Evolutionary conservation across 225 moss, liverwort and hornwort genomes (phyloP).

Genomic region (Asterella californica): DNA sequence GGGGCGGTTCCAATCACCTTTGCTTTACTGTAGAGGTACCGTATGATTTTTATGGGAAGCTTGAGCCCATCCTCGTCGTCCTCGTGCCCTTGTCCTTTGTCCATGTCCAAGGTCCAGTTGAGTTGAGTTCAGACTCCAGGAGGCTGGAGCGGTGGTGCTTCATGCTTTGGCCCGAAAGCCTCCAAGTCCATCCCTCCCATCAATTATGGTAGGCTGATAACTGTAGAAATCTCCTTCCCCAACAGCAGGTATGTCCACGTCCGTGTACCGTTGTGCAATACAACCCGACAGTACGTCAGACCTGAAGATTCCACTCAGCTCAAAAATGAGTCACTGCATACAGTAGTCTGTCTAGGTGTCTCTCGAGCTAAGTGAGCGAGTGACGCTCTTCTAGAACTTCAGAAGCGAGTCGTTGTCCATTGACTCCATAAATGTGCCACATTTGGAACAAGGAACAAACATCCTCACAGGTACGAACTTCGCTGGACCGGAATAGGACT

Average conservation of each 20-base stretch:
- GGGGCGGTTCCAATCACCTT: too few relatives aligned
- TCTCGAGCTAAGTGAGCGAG: slow-evolving; percentile 4
- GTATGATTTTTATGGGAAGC: not conserved
- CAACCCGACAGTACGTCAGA: not conserved
- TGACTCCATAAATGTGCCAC: not conserved
- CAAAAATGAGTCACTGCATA: too few relatives aligned
- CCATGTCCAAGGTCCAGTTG: not conserved
- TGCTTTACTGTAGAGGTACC: not conserved
- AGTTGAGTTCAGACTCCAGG: too few relatives aligned
- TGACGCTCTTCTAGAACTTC: slow-evolving; percentile 2
- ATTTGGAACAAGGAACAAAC: not conserved
- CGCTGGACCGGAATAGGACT: not conserved
- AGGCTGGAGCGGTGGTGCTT: not conserved
- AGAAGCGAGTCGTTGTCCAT: not conserved
- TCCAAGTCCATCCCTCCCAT: not conserved
- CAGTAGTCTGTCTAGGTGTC: not conserved
- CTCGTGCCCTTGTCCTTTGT: not conserved
- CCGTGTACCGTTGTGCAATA: not conserved
- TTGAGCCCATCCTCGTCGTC: not conserved
- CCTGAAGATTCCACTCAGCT: slow-evolving; percentile 1
- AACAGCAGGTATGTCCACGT: not conserved
- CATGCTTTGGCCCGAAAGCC: not conserved
- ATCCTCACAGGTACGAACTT: not conserved
- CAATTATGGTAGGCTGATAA: not conserved
- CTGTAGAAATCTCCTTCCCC: not conserved